Conservation (phyloP, 163 green algal species). For the Scenedesmus sp. region DNA sequence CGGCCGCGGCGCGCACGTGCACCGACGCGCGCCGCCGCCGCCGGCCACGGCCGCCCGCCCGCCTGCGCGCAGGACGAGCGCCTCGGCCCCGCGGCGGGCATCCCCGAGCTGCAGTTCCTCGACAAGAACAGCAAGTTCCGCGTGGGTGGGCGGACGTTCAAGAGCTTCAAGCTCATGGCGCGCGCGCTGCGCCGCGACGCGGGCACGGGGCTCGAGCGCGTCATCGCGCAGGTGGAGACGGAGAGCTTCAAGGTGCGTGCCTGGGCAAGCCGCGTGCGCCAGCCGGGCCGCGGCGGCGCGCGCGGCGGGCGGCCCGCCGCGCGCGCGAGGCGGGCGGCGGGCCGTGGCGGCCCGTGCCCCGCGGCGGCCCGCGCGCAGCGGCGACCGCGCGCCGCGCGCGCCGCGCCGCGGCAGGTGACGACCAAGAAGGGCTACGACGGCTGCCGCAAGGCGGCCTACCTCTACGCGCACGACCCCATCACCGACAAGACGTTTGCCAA, state of each 20-base stretch:
- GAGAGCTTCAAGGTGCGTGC: constrained; percentile 44
- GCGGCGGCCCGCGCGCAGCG: too few relatives aligned
- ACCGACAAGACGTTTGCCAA: constrained; percentile 50
- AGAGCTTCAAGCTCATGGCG: constrained; percentile 43
- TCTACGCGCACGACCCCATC: constrained; percentile 39
- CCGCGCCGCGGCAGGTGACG: constrained; percentile 18
- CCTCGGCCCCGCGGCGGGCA: constrained; percentile 29
- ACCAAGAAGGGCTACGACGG: constrained; percentile 52
- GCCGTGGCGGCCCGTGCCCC: too few relatives aligned
- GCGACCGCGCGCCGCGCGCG: background rate
- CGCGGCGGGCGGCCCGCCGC: too few relatives aligned
- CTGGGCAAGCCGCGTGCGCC: background rate
- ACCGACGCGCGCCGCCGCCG: background rate
- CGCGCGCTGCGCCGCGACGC: constrained; percentile 3
- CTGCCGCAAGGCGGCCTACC: constrained; percentile 46
- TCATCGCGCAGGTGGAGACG: constrained; percentile 37
- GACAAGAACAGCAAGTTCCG: constrained; percentile 50
- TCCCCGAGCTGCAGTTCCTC: constrained; percentile 50
- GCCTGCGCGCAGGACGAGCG: constrained; percentile 28
- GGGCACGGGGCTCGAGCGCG: background rate
- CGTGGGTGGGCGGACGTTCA: constrained; percentile 33
- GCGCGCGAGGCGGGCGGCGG: too few relatives aligned
- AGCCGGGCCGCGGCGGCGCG: too few relatives aligned
- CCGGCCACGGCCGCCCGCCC: too few relatives aligned
- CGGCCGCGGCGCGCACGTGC: background rate